phyloP scores from a whole-genome alignment of 2,329 filamentous ascomycete genomes.

The Fusarium burgessii region DNA sequence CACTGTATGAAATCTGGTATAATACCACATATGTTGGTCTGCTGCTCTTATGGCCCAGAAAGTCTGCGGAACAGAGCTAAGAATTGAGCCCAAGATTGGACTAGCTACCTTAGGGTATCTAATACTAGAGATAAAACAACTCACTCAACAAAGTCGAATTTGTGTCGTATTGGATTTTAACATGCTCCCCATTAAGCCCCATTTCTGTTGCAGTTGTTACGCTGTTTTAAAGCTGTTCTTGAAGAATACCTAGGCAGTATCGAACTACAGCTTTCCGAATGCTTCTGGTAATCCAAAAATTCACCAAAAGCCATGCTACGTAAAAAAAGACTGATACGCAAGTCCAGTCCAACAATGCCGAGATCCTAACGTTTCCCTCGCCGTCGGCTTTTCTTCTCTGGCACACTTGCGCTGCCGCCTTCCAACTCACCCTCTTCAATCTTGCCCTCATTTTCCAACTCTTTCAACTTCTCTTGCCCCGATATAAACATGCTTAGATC shows the following conservation, averaged over 20 bases:
- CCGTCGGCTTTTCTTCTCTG: constrained; percentile 68
- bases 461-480: constrained; percentile 82
- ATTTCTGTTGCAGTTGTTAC: not conserved
- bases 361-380: constrained; percentile 56
- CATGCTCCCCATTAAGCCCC: too few relatives aligned
- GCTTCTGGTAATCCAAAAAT: not conserved
- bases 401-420: constrained; percentile 76
- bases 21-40: too few relatives aligned
- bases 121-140: too few relatives aligned
- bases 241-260: not conserved
- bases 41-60: too few relatives aligned
- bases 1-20: not conserved
- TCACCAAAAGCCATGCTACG: not conserved
- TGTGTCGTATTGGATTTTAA: too few relatives aligned
- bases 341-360: not conserved
- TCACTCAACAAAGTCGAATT: too few relatives aligned
- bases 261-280: not conserved
- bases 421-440: constrained; percentile 77
- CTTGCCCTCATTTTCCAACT: constrained; percentile 71
- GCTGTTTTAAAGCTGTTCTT: not conserved
- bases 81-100: too few relatives aligned
- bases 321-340: not conserved
- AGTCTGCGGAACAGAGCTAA: too few relatives aligned
- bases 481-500: constrained; percentile 91
- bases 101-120: too few relatives aligned